Conservation (phyloP, 768 basidiomycete genomes). For the Suillus americanus region DNA sequence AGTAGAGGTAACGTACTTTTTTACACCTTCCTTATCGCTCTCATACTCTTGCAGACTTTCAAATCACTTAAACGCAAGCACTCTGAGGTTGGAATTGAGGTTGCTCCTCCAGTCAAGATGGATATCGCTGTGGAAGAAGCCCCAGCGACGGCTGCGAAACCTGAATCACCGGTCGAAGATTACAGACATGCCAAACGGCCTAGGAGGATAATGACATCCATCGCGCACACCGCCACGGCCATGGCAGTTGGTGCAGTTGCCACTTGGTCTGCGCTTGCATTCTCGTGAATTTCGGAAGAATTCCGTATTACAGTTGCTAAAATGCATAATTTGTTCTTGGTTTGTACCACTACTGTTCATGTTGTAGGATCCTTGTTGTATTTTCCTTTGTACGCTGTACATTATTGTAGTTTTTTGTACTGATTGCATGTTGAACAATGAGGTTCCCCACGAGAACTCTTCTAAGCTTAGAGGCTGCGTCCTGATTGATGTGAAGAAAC, state of each 20-base stretch:
- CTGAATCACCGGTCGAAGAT: slow-evolving; percentile 7
- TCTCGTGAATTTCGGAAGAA: slow-evolving; percentile 37
- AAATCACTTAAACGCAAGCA: slow-evolving; percentile 67
- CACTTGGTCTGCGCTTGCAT: slow-evolving; percentile 74
- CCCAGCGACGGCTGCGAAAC: not conserved
- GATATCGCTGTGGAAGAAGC: not conserved
- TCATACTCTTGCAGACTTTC: slow-evolving; percentile 25
- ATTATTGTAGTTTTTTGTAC: slow-evolving; percentile 4
- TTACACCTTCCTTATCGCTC: slow-evolving; percentile 19
- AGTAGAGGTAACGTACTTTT: slow-evolving; percentile 18
- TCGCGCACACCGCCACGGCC: slow-evolving; percentile 60
- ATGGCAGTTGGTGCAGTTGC: slow-evolving; percentile 68
- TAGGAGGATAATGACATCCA: slow-evolving; percentile 35
- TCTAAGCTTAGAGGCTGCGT: not conserved
- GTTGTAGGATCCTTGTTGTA: not conserved
- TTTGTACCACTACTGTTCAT: slow-evolving; percentile 1
- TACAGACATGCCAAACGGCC: slow-evolving; percentile 43
- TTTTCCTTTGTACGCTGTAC: slow-evolving; percentile 1
- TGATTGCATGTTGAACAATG: not conserved
- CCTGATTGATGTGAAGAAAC: not conserved
- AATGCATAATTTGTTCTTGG: slow-evolving; percentile 2
- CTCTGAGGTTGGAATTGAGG: slow-evolving; percentile 37
- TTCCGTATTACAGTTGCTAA: not conserved
- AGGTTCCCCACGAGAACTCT: not conserved
- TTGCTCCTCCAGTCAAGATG: slow-evolving; percentile 3